phyloP scores from a whole-genome alignment of 495 filamentous ascomycete genomes.

The Cenococcum geophilum region DNA sequence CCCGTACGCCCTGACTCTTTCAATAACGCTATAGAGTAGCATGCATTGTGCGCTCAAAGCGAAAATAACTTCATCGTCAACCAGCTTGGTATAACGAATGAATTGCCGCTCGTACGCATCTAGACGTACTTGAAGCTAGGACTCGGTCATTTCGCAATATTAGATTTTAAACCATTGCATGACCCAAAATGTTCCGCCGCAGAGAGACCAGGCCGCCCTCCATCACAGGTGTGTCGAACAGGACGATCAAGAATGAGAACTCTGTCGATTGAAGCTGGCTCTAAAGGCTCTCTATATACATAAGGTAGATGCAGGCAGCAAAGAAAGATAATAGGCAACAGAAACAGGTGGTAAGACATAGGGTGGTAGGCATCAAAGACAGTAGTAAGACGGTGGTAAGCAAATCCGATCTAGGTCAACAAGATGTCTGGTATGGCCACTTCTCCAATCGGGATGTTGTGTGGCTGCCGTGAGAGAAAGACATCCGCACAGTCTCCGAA shows the following conservation, averaged over 20 bases:
- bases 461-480: not conserved
- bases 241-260: too few species aligned
- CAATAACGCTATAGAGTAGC: not conserved
- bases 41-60: not conserved
- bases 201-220: not conserved
- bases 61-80: not conserved
- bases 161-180: constrained; percentile 3
- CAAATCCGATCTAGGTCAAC: too few species aligned
- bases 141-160: not conserved
- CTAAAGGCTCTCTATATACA: too few species aligned
- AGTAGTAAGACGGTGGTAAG: too few species aligned
- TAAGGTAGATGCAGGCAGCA: too few species aligned
- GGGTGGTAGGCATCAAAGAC: too few species aligned
- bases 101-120: constrained; percentile 2
- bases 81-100: not conserved
- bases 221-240: too few species aligned
- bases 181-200: not conserved
- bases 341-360: too few species aligned
- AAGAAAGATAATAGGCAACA: too few species aligned
- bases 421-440: not conserved
- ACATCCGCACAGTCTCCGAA: not conserved
- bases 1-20: not conserved
- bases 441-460: not conserved
- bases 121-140: not conserved
- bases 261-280: too few species aligned